A percentile compares a stretch with the other conserved stretches of the same genome.
Conservation (phyloP, 345 rosid species). For the Chamaenerion angustifolium region DNA sequence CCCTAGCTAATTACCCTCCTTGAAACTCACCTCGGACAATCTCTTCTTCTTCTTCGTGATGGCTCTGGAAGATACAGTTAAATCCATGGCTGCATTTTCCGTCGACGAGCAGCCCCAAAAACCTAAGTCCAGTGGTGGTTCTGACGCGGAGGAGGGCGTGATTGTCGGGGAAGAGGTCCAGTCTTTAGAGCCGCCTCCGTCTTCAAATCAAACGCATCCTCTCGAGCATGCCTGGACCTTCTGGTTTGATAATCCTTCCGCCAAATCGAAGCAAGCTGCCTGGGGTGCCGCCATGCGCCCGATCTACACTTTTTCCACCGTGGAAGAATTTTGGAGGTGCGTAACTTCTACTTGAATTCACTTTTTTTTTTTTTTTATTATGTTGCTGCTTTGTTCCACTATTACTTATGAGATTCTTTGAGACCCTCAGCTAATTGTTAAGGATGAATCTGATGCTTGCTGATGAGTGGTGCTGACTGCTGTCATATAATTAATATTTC, state of each 20-base stretch:
- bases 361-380: too few species aligned
- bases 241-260: conserved; percentile 68
- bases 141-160: conserved; percentile 9
- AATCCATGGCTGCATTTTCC: not conserved
- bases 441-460: too few species aligned
- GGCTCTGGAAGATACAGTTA: conserved; percentile 10
- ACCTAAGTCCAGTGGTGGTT: not conserved
- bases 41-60: not conserved
- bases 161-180: conserved; percentile 10
- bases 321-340: conserved; percentile 82
- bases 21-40: too few species aligned
- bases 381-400: not conserved
- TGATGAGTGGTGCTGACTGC: too few species aligned
- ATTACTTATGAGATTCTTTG: too few species aligned
- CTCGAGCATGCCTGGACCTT: conserved; percentile 78
- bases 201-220: conserved; percentile 8
- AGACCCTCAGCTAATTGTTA: too few species aligned
- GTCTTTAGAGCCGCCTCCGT: not conserved
- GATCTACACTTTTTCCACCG: conserved; percentile 55
- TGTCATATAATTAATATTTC: too few species aligned
- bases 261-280: conserved; percentile 35
- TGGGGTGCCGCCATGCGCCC: conserved; percentile 82
- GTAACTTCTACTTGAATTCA: too few species aligned
- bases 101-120: conserved; percentile 2
- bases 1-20: too few species aligned